Evolutionary conservation across 768 basidiomycete species (phyloP).

Genomic region (Dentipellis fragilis): DNA sequence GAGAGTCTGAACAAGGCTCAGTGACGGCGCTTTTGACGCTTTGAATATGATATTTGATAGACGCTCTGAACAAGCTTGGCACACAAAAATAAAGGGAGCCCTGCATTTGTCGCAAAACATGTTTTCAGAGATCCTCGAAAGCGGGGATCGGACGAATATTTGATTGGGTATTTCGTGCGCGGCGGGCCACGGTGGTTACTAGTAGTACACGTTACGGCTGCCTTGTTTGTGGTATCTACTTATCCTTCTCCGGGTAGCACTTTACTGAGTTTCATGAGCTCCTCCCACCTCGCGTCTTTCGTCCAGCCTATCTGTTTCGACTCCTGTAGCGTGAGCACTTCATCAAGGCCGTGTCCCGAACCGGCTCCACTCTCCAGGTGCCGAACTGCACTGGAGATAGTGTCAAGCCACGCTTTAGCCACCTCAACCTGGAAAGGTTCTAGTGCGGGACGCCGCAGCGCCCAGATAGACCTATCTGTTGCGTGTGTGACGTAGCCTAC

Average conservation of each 20-base stretch:
- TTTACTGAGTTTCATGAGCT: conserved; percentile 29
- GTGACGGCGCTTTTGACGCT: too few species aligned
- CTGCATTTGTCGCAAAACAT: too few species aligned
- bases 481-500: conserved; percentile 65
- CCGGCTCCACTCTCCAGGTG: conserved; percentile 27
- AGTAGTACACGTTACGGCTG: not conserved
- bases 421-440: conserved; percentile 32
- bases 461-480: conserved; percentile 55
- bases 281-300: conserved; percentile 44
- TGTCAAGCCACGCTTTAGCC: conserved; percentile 47
- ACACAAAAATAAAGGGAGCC: not conserved
- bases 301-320: conserved; percentile 47
- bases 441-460: conserved; percentile 43
- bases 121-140: too few species aligned
- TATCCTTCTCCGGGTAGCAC: conserved; percentile 21
- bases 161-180: too few species aligned
- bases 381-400: conserved; percentile 34
- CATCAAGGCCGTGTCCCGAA: conserved; percentile 15
- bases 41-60: too few species aligned
- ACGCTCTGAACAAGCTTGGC: not conserved
- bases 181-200: too few species aligned
- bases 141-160: not conserved
- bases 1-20: not conserved
- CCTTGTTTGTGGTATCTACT: not conserved
- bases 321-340: conserved; percentile 38